Evolutionary conservation across 345 rosid genomes (phyloP).

Genomic region (Gossypium herbaceum): DNA sequence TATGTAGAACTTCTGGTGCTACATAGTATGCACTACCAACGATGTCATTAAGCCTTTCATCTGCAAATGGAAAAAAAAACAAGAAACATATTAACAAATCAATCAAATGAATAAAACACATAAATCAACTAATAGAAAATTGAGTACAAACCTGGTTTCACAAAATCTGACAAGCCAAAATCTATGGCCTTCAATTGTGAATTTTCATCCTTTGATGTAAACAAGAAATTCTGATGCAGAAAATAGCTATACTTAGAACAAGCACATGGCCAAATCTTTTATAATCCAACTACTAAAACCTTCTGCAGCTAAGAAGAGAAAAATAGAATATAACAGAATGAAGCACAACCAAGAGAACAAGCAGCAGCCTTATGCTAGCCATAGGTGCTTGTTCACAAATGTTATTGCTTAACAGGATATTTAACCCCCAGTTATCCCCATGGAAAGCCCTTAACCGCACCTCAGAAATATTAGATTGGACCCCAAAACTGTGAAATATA

Average conservation of each 20-base stretch:
- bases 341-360: not conserved
- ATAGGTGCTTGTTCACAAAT: not conserved
- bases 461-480: not conserved
- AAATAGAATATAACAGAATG: not conserved
- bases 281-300: not conserved
- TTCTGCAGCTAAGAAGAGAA: not conserved
- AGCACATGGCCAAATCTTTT: not conserved
- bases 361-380: not conserved
- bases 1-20: constrained; percentile 96
- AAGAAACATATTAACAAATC: not conserved
- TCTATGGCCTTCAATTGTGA: constrained; percentile 87
- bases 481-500: not conserved
- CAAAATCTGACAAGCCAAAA: constrained; percentile 96
- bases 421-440: not conserved
- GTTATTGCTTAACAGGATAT: not conserved
- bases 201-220: constrained; percentile 72
- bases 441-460: not conserved
- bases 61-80: constrained; percentile 37
- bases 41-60: constrained; percentile 92
- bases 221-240: constrained; percentile 80
- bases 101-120: not conserved
- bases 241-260: constrained; percentile 23
- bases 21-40: constrained; percentile 97
- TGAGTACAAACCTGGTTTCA: constrained; percentile 66
- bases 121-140: not conserved